These are phyloP conservation scores for Mycena floridula DNA, from an alignment of 768 basidiomycete species.

Conservation along the genomic window DNA sequence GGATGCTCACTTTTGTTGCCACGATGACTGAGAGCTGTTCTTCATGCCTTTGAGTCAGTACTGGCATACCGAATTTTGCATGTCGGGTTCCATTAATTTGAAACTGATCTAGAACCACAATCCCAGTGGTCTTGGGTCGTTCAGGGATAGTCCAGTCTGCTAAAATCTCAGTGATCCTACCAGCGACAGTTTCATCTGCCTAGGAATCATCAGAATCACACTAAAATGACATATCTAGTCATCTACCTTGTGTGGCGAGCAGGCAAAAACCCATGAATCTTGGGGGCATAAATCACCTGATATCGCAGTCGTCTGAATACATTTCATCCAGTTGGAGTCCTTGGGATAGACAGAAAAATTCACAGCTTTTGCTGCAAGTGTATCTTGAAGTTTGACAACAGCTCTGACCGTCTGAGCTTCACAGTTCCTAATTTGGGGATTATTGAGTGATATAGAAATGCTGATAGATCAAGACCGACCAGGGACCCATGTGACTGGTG, in stretches of 20 bases:
- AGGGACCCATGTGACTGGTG: background rate
- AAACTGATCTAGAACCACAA: constrained; percentile 6
- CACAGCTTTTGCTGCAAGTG: too few relatives aligned
- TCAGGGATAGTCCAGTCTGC: background rate
- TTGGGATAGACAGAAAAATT: too few relatives aligned
- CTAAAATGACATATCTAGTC: too few relatives aligned
- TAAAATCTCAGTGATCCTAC: background rate
- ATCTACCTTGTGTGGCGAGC: too few relatives aligned
- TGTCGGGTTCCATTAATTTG: constrained; percentile 2
- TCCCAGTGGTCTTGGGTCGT: background rate
- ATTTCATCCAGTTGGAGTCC: too few relatives aligned
- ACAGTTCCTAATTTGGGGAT: too few relatives aligned
- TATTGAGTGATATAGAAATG: too few relatives aligned
- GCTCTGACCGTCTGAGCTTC: constrained; percentile 4
- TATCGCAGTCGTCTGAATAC: too few relatives aligned
- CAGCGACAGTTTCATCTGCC: background rate
- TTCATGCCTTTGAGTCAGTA: constrained; percentile 1
- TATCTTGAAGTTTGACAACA: too few relatives aligned
- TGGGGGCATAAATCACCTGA: too few relatives aligned
- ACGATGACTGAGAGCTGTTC: background rate
- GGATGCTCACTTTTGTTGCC: background rate
- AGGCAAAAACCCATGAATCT: too few relatives aligned
- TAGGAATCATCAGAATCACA: background rate
- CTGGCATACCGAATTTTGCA: constrained; percentile 7
- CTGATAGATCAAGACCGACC: too few relatives aligned